Percentiles rank a stretch among this genome's conserved stretches.
phyloP scores from a whole-genome alignment of 2,329 filamentous ascomycete genomes.

The Cytospora chrysosperma region DNA sequence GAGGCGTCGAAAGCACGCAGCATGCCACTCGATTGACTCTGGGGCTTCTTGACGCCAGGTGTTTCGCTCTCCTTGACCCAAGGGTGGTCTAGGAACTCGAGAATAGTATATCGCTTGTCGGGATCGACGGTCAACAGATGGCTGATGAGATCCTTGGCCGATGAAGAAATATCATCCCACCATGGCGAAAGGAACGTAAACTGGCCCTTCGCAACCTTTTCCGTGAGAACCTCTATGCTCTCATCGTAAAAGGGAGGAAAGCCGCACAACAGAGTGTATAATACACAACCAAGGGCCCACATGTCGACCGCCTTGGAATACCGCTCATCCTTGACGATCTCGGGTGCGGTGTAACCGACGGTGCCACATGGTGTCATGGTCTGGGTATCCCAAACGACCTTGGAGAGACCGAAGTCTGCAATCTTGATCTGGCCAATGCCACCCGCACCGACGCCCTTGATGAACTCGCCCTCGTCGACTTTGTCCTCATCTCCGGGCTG shows the following conservation, averaged over 20 bases:
- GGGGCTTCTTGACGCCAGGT: slow-evolving; percentile 53
- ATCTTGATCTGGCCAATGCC: slow-evolving; percentile 97
- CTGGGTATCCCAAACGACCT: slow-evolving; percentile 96
- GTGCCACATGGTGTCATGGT: slow-evolving; percentile 99
- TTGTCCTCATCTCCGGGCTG: slow-evolving; percentile 94
- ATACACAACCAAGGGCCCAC: slow-evolving; percentile 96
- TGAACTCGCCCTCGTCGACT: slow-evolving; percentile 91
- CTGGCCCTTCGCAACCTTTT: slow-evolving; percentile 95
- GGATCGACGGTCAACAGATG: slow-evolving; percentile 94
- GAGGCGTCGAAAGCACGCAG: slow-evolving; percentile 58
- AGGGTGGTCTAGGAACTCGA: slow-evolving; percentile 88
- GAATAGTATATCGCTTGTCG: slow-evolving; percentile 90
- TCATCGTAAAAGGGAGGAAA: slow-evolving; percentile 99
- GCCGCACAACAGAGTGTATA: slow-evolving; percentile 94
- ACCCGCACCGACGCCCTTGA: slow-evolving; percentile 76
- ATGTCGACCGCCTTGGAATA: slow-evolving; percentile 99
- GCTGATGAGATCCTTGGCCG: slow-evolving; percentile 89
- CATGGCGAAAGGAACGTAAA: slow-evolving; percentile 97
- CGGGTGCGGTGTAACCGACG: slow-evolving; percentile 94
- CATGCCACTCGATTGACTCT: slow-evolving; percentile 40
- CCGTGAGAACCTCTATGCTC: slow-evolving; percentile 92
- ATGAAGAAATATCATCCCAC: slow-evolving; percentile 98
- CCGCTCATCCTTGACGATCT: slow-evolving; percentile 97
- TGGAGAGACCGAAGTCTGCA: slow-evolving; percentile 95
- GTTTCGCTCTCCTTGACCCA: slow-evolving; percentile 75